A percentile compares a stretch with the other conserved stretches of the same genome.
Evolutionary conservation across 192 early-diverging fungal species (phyloP).

Genomic region (Phlyctochytrium arcticum): DNA sequence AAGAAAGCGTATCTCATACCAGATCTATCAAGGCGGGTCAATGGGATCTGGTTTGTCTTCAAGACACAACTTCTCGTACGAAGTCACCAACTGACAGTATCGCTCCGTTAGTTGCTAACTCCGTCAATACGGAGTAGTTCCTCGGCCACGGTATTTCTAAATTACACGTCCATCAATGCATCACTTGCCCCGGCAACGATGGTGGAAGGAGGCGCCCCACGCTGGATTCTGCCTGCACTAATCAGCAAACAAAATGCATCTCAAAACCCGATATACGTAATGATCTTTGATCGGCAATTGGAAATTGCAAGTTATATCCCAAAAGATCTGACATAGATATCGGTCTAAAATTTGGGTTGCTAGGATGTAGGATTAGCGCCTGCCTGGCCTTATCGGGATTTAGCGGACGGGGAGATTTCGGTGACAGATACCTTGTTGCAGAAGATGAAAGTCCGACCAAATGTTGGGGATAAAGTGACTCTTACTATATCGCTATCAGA

Average conservation of each 20-base stretch:
- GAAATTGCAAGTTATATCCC: conserved; percentile 15
- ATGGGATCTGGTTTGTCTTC: conserved; percentile 29
- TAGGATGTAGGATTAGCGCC: conserved; percentile 24
- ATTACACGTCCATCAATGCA: conserved; percentile 19
- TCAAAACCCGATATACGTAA: conserved; percentile 2
- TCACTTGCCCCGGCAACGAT: neutral
- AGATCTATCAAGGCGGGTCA: conserved; percentile 12
- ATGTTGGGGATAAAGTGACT: conserved; percentile 7
- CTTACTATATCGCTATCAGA: conserved; percentile 12
- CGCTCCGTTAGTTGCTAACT: conserved; percentile 24
- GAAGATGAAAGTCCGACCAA: conserved; percentile 23
- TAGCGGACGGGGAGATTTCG: conserved; percentile 23
- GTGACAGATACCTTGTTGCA: conserved; percentile 15
- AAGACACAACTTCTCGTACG: no score
- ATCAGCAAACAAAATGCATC: neutral
- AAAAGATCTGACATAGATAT: neutral
- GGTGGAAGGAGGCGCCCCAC: conserved; percentile 13
- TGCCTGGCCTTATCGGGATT: conserved; percentile 21
- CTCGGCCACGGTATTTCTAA: conserved; percentile 8
- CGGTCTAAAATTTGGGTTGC: neutral
- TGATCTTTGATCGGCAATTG: conserved; percentile 19
- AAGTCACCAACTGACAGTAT: no score
- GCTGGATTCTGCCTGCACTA: conserved; percentile 28
- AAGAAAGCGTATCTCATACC: neutral
- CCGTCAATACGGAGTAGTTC: neutral